Percentiles rank a stretch among this genome's conserved stretches.
Evolutionary conservation across 1,284 basidiomycete genomes (phyloP).

Genomic region (Leccinum griseonigrum): DNA sequence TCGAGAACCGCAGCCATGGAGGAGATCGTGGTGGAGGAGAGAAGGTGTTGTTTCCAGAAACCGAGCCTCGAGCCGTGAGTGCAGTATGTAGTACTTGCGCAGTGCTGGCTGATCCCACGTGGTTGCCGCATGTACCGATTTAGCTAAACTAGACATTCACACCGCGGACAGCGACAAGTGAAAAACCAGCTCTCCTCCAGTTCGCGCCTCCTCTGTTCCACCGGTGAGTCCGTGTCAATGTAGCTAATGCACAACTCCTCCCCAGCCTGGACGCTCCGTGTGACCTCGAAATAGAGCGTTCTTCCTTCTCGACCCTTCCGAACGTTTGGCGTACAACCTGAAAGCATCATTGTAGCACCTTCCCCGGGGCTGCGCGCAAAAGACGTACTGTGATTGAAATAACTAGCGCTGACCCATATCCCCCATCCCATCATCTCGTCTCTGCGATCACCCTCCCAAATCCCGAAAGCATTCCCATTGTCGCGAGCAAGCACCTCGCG

Average conservation of each 20-base stretch:
- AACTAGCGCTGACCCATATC: slow-evolving; percentile 56
- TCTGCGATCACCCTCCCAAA: slow-evolving; percentile 50
- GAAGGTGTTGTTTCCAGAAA: not conserved
- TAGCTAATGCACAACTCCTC: slow-evolving; percentile 63
- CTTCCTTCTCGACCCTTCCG: slow-evolving; percentile 49
- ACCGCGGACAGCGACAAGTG: slow-evolving; percentile 43
- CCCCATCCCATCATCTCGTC: slow-evolving; percentile 66
- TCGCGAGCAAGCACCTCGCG: slow-evolving; percentile 57
- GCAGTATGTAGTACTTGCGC: not conserved
- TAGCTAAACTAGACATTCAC: slow-evolving; percentile 8
- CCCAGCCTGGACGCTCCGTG: slow-evolving; percentile 41
- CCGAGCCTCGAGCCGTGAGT: not conserved
- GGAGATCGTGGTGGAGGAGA: slow-evolving; percentile 12
- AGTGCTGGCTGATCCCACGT: slow-evolving; percentile 19
- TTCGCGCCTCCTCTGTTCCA: slow-evolving; percentile 37
- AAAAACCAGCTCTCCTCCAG: slow-evolving; percentile 53
- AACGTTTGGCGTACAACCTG: slow-evolving; percentile 61
- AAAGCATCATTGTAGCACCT: not conserved
- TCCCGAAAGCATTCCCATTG: slow-evolving; percentile 63
- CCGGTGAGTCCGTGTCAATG: slow-evolving; percentile 42
- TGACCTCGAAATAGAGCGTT: slow-evolving; percentile 48
- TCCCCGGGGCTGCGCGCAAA: not conserved
- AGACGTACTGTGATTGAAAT: slow-evolving; percentile 62
- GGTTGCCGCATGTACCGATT: slow-evolving; percentile 6
- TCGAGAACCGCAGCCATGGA: slow-evolving; percentile 23